Evolutionary conservation across 2,329 filamentous ascomycete species (phyloP), one percentile per base, ranked within the genome.

Genomic region (Fusarium kyushuense): DNA sequence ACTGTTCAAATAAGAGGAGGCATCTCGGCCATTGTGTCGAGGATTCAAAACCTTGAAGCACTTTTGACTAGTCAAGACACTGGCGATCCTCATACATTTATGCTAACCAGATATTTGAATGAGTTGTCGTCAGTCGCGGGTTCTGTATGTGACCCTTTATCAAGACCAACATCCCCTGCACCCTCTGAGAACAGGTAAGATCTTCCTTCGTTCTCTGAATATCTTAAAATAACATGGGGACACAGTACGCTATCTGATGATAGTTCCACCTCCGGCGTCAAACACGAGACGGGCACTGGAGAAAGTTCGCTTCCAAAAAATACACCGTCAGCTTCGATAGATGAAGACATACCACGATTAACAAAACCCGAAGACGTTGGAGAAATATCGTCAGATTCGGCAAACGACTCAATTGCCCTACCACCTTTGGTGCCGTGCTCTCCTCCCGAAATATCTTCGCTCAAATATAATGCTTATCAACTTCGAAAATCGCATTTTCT

Each of bases 1-100:
- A 58, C 58, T 3, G 21, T 45, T 3, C n/a, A 52, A 1, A 64
- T 63, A 8, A 63, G 47, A 8, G n/a, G 53, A 7, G 60, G 58
- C 10, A 38, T 60, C 6, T n/a, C 32, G 2, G 11, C n/a, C 9
- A 42, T 60, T 6, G 16, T 60, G 2, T 27, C 4, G 1, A 42
- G 25, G 12, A 60, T 58, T 5, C 25, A 27, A 3, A 41, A 27
- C 3, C 30, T 58, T 10, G 57, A 60, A 19, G n/a, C 5, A 1
- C 16, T 51, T 13, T 10, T 60, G 3, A 10, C 35, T 9, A 19
- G 16, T 1, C 46, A 42, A 16, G 17, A 43, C 7, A 5, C 29
- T 1, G 25, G 42, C 4, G 57, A 36, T 2, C 17, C 54, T 7
- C 35, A 38, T 6, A 11, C 35, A 2, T 58, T 49, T 23, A 30